These are phyloP conservation scores for Candida nemodendra DNA, from an alignment of 805 yeast species.

Conservation along the genomic window DNA sequence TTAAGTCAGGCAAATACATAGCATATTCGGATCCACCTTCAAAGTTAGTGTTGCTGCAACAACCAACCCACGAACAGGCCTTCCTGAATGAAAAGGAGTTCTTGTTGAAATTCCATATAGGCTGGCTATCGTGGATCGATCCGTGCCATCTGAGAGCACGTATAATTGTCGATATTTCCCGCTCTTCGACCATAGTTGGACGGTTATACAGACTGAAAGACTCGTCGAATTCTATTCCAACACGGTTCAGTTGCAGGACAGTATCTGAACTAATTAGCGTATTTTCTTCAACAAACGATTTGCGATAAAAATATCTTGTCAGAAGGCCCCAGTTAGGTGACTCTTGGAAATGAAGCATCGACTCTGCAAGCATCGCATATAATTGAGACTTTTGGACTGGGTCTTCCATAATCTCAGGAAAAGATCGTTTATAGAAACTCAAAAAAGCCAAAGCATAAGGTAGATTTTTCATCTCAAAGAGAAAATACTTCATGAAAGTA, in stretches of 20 bases:
- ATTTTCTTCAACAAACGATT: constrained; percentile 10
- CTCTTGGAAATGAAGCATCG: constrained; percentile 16
- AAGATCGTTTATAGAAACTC: constrained; percentile 8
- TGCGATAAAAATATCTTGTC: constrained; percentile 18
- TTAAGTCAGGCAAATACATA: too few relatives aligned
- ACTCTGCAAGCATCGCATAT: constrained; percentile 12
- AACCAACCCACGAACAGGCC: constrained; percentile 20
- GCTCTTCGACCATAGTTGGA: constrained; percentile 18
- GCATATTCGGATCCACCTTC: constrained; percentile 4
- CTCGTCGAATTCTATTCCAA: background rate
- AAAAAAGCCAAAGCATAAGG: constrained; percentile 23
- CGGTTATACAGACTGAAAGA: constrained; percentile 8
- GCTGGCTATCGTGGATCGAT: constrained; percentile 5
- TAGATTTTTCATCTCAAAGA: constrained; percentile 14
- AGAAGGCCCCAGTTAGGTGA: constrained; percentile 19
- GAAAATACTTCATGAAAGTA: constrained; percentile 10
- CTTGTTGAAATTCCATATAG: constrained; percentile 15
- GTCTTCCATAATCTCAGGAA: constrained; percentile 4
- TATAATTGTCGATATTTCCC: constrained; percentile 6
- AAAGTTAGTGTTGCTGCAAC: constrained; percentile 5
- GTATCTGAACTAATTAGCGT: background rate
- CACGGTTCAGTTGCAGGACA: constrained; percentile 1
- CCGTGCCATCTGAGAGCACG: constrained; percentile 18
- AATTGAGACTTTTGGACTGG: constrained; percentile 4
- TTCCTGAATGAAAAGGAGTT: constrained; percentile 16